Percentiles rank a stretch among this genome's conserved stretches.
Conservation (phyloP, 2,329 filamentous ascomycete genomes). For the Trichothecium sympodiale region DNA sequence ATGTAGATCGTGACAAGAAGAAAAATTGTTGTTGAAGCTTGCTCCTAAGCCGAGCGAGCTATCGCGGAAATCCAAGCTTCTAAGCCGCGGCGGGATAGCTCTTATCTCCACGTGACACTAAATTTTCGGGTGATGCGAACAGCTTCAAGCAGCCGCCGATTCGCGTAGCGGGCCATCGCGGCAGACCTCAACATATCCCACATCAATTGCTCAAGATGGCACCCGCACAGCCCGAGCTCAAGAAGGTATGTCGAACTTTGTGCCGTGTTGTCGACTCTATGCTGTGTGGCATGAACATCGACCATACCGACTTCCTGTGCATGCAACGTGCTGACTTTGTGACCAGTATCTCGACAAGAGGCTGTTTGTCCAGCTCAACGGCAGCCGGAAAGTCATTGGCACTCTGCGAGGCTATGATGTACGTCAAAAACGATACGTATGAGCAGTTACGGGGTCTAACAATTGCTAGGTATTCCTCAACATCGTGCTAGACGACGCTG, state of each 20-base stretch:
- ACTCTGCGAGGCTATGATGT: constrained; percentile 95
- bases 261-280: too few relatives aligned
- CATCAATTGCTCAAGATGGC: constrained; percentile 58
- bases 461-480: constrained; percentile 79
- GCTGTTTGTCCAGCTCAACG: constrained; percentile 94
- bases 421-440: too few relatives aligned
- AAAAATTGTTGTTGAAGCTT: too few relatives aligned
- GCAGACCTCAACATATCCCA: constrained; percentile 11
- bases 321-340: neutral
- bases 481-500: constrained; percentile 91
- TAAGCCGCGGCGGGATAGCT: too few relatives aligned
- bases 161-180: constrained; percentile 14
- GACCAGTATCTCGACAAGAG: constrained; percentile 95
- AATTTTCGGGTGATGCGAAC: constrained; percentile 11
- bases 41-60: neutral
- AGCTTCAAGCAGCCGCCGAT: constrained; percentile 7
- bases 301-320: neutral
- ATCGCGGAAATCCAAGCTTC: neutral
- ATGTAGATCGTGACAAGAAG: too few relatives aligned
- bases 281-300: neutral
- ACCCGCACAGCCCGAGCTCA: constrained; percentile 96
- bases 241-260: constrained; percentile 71
- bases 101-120: constrained; percentile 40
- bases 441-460: neutral
- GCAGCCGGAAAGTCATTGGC: constrained; percentile 93